A percentile compares a stretch with the other conserved stretches of the same genome.
Evolutionary conservation across 495 filamentous ascomycete species (phyloP).

Genomic region (Aspergillus leporis): DNA sequence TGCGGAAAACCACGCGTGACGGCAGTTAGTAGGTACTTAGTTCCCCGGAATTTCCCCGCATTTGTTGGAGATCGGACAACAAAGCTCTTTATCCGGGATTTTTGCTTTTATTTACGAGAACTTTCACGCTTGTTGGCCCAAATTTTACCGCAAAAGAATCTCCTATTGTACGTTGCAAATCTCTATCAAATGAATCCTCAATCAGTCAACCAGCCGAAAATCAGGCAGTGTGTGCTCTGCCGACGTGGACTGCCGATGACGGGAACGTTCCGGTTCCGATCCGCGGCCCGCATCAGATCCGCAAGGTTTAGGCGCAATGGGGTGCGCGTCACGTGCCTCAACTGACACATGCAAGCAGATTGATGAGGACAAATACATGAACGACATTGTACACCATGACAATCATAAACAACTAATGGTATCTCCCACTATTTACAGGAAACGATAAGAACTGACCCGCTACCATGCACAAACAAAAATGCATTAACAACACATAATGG

Average conservation of each 20-base stretch:
- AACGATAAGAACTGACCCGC: constrained; percentile 7
- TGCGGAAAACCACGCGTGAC: constrained; percentile 11
- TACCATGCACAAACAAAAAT: constrained; percentile 13
- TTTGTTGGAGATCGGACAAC: neutral
- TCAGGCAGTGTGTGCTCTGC: constrained; percentile 6
- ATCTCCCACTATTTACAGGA: constrained; percentile 18
- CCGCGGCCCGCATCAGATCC: constrained; percentile 24
- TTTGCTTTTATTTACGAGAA: neutral
- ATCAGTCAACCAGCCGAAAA: neutral
- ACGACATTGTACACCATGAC: constrained; percentile 4
- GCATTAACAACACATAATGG: neutral
- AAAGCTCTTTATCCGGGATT: neutral
- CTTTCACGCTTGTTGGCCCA: too few relatives aligned
- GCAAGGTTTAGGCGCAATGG: too few relatives aligned
- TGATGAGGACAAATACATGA: neutral
- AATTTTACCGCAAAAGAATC: neutral
- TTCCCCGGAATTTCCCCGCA: constrained; percentile 21
- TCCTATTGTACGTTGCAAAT: neutral
- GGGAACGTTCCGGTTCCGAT: constrained; percentile 23
- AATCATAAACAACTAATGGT: constrained; percentile 2
- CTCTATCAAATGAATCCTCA: neutral
- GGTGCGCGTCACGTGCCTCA: neutral
- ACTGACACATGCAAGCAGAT: neutral
- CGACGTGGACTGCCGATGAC: constrained; percentile 13
- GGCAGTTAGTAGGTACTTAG: neutral